A percentile compares a stretch with the other conserved stretches of the same genome.
These are phyloP conservation scores for Aechmea fasciata DNA, from an alignment of 176 grass and related monocot genomes.

Conservation along the genomic window DNA sequence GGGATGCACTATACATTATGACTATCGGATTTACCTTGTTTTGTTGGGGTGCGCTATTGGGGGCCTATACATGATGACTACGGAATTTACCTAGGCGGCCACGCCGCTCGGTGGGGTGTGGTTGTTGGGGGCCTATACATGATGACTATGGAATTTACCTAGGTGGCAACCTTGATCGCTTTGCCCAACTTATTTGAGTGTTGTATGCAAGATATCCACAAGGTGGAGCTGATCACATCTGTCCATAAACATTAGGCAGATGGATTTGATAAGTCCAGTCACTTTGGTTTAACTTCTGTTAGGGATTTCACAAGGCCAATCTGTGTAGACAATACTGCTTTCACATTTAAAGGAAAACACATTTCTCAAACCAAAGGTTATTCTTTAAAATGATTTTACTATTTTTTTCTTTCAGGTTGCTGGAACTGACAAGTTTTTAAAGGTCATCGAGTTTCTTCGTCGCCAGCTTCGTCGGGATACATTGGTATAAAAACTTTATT, in stretches of 20 bases:
- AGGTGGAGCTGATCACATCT: background rate
- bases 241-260: background rate
- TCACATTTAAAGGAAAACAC: background rate
- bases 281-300: background rate
- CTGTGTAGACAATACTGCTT: background rate
- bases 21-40: too few relatives aligned
- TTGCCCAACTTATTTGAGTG: too few relatives aligned
- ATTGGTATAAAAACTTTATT: constrained; percentile 30
- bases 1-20: too few relatives aligned
- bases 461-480: constrained; percentile 78
- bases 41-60: too few relatives aligned
- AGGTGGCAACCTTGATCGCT: background rate
- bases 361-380: background rate
- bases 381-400: background rate
- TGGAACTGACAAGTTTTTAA: constrained; percentile 63
- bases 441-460: constrained; percentile 82
- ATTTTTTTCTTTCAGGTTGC: constrained; percentile 40
- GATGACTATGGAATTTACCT: background rate
- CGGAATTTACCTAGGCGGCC: too few relatives aligned
- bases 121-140: too few relatives aligned
- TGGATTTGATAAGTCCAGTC: background rate
- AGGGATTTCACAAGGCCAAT: background rate
- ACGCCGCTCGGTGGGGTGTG: too few relatives aligned
- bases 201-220: background rate
- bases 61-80: too few relatives aligned